Evolutionary conservation across 176 grass and related monocot species (phyloP), one percentile per base, ranked within the genome.

Genomic region (Oryza glaberrima): DNA sequence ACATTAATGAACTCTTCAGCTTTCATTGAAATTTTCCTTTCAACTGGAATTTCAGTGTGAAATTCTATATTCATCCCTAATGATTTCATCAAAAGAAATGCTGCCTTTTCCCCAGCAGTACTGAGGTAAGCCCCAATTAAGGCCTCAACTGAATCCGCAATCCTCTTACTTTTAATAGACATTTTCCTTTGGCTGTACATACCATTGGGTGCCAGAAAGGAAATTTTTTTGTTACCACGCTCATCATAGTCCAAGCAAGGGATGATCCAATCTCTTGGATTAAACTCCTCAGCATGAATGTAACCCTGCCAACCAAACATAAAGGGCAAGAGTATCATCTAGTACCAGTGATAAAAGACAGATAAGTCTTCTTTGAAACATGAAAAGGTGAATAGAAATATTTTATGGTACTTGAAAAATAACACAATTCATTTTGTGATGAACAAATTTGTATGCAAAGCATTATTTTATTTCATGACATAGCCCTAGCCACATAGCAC

Each of bases 101-200:
- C 88, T 28, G 94, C 85, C 35, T 36, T 56, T 89, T 97, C 92
- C 65, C 92, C 92, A 73, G 77, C 73, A 77, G 72, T 38, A 80
- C 40, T 83, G 66, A 97, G 90, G 75, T 76, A 90, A 52, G 76
- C 77, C 48, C 90, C 94, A 60, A 91, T 94, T 43, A 97, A 78
- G 32, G 94, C 90, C 69, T 97, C 94, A 8, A 94, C 82, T 22
- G 73, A 26, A 89, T 97, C 94, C 15, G 94, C 94, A 65, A 97
- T 87, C 26, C 28, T 77, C 73, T 97, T 94, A 70, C 82, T 86
- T 92, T 89, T 92, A 17, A 97, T 76, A 45, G 71, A 83, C 11
- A 91, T 90, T 63, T 69, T 87, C 44, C 60, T 74, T 65, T 70
- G 48, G 23, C 51, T 87, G 67, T 91, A 90, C 76, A 90, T 72